Evolutionary conservation across 257 asterid genomes (phyloP), one percentile per base, ranked within the genome.

Genomic region (Oldenlandia corymbosa): DNA sequence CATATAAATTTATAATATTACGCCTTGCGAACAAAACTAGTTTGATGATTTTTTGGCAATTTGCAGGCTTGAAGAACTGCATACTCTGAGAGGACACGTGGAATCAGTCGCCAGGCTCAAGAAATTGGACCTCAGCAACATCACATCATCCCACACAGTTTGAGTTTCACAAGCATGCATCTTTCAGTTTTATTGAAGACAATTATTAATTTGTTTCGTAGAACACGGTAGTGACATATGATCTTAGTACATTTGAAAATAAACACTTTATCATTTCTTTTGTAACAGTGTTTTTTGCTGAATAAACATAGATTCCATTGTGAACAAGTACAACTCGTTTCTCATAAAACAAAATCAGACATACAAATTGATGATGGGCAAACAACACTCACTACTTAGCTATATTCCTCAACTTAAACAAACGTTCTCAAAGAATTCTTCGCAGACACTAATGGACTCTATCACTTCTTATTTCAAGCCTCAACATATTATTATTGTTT

Each of bases 81-180:
- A 75, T 49, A 27, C 67, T 32, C 36, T 70, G 56, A 66, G 57
- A 20, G 76, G 76, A 23, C 76, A 71, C 52, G 26, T 71, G 41
- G 80, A 75, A 68, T 71, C 80, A 34, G 65, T 62, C 34, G 55
- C 63, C 46, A 71, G 65, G 68, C 68, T 71, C 4, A 67, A 70
- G 62, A 70, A 49, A 26, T 63, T 70, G 70, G 76, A 75, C 45
- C 45, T 70, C 9, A 30, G 28, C 8, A 48, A 46, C 58, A 72
- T 67, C 61, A 76, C 70, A 39, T 48, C 69, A 14, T 60, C 58
- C 36, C 64, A 66, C 37, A 61, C 67, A 27, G 66, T 75, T 39
- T 70, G 62, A 45, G 47, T 42, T 54, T 54, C 42, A 34, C 39
- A 34, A 9, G 39, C 6, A 4, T 34, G 39, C n/a, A n/a, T n/a